phyloP scores from a whole-genome alignment of 768 basidiomycete genomes.

The Fomitopsis serialis region DNA sequence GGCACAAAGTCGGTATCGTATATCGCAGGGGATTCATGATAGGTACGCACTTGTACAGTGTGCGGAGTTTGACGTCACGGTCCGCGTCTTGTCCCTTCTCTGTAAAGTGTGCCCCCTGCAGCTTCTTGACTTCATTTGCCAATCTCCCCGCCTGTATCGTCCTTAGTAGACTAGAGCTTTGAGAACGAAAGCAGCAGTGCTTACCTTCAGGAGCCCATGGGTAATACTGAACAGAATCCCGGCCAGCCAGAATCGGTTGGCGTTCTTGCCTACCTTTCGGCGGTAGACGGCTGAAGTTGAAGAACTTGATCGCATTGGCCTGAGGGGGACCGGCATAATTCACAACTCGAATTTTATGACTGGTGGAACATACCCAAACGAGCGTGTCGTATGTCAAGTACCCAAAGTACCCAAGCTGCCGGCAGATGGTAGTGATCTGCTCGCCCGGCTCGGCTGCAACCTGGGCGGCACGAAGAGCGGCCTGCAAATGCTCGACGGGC shows the following conservation, averaged over 20 bases:
- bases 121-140: constrained; percentile 50
- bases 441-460: constrained; percentile 54
- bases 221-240: constrained; percentile 80
- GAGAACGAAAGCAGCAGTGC: neutral
- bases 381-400: constrained; percentile 82
- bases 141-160: constrained; percentile 50
- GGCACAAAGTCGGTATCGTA: neutral
- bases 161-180: neutral
- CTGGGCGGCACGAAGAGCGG: constrained; percentile 70
- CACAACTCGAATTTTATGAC: too few relatives aligned
- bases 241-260: constrained; percentile 84
- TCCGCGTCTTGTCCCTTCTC: constrained; percentile 69
- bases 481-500: constrained; percentile 89
- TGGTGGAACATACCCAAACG: constrained; percentile 73
- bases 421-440: constrained; percentile 70
- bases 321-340: constrained; percentile 23
- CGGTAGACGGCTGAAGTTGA: constrained; percentile 54
- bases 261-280: constrained; percentile 55
- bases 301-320: constrained; percentile 66
- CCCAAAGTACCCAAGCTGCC: constrained; percentile 85
- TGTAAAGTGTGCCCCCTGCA: constrained; percentile 41
- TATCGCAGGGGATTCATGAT: neutral
- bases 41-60: constrained; percentile 44
- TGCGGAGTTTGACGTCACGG: constrained; percentile 57
- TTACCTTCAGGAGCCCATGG: constrained; percentile 65